Evolutionary conservation across 306 rosid genomes (phyloP).

Genomic region (Prunus dulcis): DNA sequence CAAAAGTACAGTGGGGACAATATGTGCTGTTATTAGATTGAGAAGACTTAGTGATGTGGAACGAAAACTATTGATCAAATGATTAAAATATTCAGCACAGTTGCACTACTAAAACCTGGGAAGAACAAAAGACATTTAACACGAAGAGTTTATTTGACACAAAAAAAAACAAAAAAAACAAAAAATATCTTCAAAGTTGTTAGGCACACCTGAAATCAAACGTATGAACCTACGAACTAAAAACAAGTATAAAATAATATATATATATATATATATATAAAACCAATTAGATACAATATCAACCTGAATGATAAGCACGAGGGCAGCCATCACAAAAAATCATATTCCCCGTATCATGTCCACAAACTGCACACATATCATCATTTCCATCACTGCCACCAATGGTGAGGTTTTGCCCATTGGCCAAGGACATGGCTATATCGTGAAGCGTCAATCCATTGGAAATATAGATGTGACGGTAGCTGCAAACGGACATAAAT

Average conservation of each 20-base stretch:
- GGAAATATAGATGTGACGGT: constrained; percentile 93
- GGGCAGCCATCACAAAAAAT: constrained; percentile 89
- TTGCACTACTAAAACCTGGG: neutral
- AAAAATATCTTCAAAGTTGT: neutral
- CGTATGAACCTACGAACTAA: neutral
- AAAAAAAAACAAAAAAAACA: neutral
- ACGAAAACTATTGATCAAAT: neutral
- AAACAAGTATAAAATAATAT: neutral
- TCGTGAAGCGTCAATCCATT: constrained; percentile 96
- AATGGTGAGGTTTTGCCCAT: constrained; percentile 83
- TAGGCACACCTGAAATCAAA: neutral
- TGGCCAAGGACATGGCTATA: constrained; percentile 90
- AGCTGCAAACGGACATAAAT: constrained; percentile 50
- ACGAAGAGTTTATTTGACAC: neutral
- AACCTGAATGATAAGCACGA: constrained; percentile 91
- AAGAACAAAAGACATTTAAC: neutral
- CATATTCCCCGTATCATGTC: constrained; percentile 78
- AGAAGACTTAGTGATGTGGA: neutral
- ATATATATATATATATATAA: too few species aligned
- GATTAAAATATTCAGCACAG: neutral
- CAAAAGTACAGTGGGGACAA: neutral
- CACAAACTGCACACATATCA: constrained; percentile 97
- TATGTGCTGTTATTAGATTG: neutral
- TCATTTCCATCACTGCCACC: constrained; percentile 97
- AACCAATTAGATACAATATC: constrained; percentile 9